Evolutionary conservation across 306 rosid species (phyloP), one percentile per base, ranked within the genome.

Genomic region (Dryas drummondii): DNA sequence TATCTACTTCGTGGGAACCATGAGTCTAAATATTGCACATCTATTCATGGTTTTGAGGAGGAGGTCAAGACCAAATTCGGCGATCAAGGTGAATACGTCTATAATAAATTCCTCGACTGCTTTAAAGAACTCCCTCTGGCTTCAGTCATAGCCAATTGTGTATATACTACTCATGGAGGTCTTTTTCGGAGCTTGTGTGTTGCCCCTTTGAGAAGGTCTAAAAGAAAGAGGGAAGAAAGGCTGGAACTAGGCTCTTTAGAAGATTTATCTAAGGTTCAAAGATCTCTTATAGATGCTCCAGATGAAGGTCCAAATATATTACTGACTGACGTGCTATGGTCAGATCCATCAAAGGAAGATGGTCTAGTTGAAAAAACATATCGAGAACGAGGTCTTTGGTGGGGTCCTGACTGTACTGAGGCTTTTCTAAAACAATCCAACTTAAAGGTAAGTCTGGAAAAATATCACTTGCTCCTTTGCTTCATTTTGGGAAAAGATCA

Each of bases 361-460:
- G 97, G 98, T 80, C 77, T 89, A 71, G 75, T 91, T 80, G 87
- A 79, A 79, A 94, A 84, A 73, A 76, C 83, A 51, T 84, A 81
- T 82, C 78, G 73, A 74, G 87, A 86, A 66, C 78, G 78, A 41
- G 98, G 97, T 77, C 82, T 94, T 50, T 84, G 86, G 85, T 94
- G 96, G 92, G 98, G 98, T 84, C 93, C 96, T 73, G 96, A 91
- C 86, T 88, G 90, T 79, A 94, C 98, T 0, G 91, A 94, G 76
- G 81, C 87, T 56, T 94, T 94, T 81, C 70, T 94, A 54, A 89
- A 83, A 70, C 88, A 85, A 67, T 85, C 90, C 77, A 94, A 83
- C 37, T 83, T 91, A 73, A 94, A 91, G 98, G 97, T 91, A 84
- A 72, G 79, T 61, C 37, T 65, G 65, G 13, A 6, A 57, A 46